Percentiles rank a stretch among this genome's conserved stretches.
phyloP scores from a whole-genome alignment of 2,329 filamentous ascomycete genomes.

The Fusarium sarcochroum region DNA sequence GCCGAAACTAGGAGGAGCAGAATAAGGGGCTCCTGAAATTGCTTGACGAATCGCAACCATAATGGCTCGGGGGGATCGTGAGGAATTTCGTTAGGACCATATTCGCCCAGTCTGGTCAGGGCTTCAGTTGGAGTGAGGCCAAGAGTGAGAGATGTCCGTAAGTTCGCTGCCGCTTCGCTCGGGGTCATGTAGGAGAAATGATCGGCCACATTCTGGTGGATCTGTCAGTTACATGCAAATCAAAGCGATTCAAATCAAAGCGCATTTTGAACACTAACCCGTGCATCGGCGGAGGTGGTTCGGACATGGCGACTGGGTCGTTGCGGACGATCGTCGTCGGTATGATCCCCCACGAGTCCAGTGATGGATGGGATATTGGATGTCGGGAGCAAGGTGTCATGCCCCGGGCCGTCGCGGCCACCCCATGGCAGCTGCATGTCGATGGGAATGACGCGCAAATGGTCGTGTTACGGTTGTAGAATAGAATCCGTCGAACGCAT shows the following conservation, averaged over 20 bases:
- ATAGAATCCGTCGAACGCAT: conserved; percentile 40
- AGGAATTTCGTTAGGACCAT: conserved; percentile 94
- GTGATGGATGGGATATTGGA: conserved; percentile 54
- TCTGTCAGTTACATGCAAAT: conserved; percentile 29
- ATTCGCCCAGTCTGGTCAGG: conserved; percentile 80
- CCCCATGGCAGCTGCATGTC: conserved; percentile 58
- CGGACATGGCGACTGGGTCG: conserved; percentile 57
- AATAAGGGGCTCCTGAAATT: conserved; percentile 97
- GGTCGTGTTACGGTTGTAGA: conserved; percentile 37
- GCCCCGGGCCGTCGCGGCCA: conserved; percentile 51
- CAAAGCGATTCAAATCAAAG: neutral
- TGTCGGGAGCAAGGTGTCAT: conserved; percentile 54
- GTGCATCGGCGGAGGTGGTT: conserved; percentile 69
- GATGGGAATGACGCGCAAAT: conserved; percentile 34
- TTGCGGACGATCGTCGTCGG: conserved; percentile 47
- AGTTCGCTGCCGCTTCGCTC: conserved; percentile 80
- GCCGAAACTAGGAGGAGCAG: conserved; percentile 92
- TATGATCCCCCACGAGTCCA: conserved; percentile 45
- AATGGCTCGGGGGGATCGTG: conserved; percentile 94
- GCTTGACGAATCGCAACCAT: conserved; percentile 94
- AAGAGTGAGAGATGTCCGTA: conserved; percentile 85
- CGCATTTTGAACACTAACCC: conserved; percentile 56
- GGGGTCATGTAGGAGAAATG: conserved; percentile 78
- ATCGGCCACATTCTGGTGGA: conserved; percentile 66
- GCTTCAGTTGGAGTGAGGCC: conserved; percentile 88